Evolutionary conservation across 2,329 filamentous ascomycete genomes (phyloP).

Genomic region (Lachnellula arida): DNA sequence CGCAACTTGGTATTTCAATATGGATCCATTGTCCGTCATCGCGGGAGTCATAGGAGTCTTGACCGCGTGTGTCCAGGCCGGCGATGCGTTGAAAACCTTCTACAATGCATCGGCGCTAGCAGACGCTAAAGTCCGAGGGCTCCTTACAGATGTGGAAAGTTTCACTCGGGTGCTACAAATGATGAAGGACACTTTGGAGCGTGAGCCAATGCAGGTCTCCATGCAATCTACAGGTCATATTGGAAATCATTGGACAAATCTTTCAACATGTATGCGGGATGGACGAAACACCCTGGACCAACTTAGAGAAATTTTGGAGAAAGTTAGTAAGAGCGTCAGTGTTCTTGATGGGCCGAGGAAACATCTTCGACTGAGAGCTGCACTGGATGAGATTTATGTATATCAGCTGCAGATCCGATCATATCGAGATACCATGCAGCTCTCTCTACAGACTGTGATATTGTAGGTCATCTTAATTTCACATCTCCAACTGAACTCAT

Average conservation of each 20-base stretch:
- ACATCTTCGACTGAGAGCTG: conserved; percentile 9
- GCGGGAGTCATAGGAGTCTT: conserved; percentile 12
- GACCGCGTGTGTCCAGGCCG: conserved; percentile 5
- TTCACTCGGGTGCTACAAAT: conserved; percentile 12
- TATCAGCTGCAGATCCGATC: conserved; percentile 15
- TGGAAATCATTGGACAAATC: conserved; percentile 13
- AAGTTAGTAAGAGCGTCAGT: conserved; percentile 71
- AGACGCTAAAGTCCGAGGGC: conserved; percentile 11
- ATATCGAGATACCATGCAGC: conserved; percentile 14
- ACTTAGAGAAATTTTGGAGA: conserved; percentile 60
- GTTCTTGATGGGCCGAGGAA: conserved; percentile 50
- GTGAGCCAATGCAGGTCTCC: conserved; percentile 3
- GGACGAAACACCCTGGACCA: conserved; percentile 13
- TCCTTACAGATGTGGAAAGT: conserved; percentile 15
- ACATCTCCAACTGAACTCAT: neutral
- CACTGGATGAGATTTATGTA: conserved; percentile 10
- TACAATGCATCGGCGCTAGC: conserved; percentile 8
- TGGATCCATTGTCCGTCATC: conserved; percentile 16
- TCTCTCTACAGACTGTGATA: conserved; percentile 16
- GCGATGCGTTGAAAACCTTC: conserved; percentile 6
- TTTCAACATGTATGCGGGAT: conserved; percentile 9
- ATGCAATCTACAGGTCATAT: conserved; percentile 15
- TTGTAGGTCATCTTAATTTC: conserved; percentile 7
- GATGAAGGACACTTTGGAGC: conserved; percentile 15
- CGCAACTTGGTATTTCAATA: neutral